phyloP scores from a whole-genome alignment of 1,139 yeast species.

The Geotrichum siamense region DNA sequence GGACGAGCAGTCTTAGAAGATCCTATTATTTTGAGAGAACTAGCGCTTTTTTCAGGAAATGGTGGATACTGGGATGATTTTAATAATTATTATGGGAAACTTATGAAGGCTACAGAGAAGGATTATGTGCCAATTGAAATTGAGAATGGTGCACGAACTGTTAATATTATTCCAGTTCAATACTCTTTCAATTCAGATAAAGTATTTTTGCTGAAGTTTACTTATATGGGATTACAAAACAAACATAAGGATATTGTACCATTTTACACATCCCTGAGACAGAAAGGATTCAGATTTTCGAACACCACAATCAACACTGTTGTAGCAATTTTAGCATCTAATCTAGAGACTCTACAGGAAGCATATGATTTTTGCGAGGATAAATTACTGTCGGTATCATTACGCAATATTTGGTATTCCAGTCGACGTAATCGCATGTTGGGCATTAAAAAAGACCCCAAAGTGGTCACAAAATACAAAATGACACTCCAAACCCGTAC shows the following conservation, averaged over 20 bases:
- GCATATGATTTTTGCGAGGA: conserved; percentile 11
- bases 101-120: conserved; percentile 6
- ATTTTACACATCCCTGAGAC: conserved; percentile 4
- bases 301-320: conserved; percentile 10
- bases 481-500: conserved; percentile 1
- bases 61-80: conserved; percentile 16
- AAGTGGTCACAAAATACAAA: conserved; percentile 9
- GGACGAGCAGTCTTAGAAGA: conserved; percentile 2
- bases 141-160: background rate
- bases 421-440: background rate
- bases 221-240: conserved; percentile 11
- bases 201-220: conserved; percentile 12
- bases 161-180: background rate
- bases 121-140: conserved; percentile 10
- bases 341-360: conserved; percentile 6
- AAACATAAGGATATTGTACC: conserved; percentile 5
- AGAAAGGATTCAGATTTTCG: conserved; percentile 10
- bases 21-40: conserved; percentile 8
- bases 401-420: conserved; percentile 1
- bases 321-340: conserved; percentile 4
- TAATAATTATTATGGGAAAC: conserved; percentile 8
- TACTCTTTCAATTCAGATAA: conserved; percentile 6
- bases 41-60: conserved; percentile 12
- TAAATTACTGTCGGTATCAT: conserved; percentile 5
- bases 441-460: conserved; percentile 5